phyloP scores from a whole-genome alignment of 805 yeast genomes.

The Candida koratica region DNA sequence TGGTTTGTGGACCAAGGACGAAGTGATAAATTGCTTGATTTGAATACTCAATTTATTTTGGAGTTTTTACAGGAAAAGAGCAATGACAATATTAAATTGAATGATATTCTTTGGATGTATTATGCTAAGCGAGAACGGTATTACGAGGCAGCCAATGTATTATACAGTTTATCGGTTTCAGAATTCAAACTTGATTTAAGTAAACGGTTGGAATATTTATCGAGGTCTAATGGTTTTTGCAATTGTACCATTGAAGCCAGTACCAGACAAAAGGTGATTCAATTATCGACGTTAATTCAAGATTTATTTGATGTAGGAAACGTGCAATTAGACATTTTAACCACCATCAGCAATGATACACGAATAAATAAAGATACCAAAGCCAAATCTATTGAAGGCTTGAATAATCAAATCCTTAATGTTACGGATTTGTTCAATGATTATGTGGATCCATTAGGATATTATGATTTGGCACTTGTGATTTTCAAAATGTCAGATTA shows the following conservation, averaged over 20 bases:
- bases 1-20: conserved; percentile 83
- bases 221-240: conserved; percentile 91
- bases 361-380: conserved; percentile 49
- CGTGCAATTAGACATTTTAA: conserved; percentile 66
- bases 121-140: conserved; percentile 78
- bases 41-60: conserved; percentile 77
- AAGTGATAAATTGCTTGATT: conserved; percentile 70
- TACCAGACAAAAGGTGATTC: conserved; percentile 71
- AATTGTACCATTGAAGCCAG: conserved; percentile 77
- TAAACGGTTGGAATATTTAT: conserved; percentile 79
- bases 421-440: conserved; percentile 80
- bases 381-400: conserved; percentile 45
- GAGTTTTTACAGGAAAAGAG: conserved; percentile 72
- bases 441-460: conserved; percentile 83
- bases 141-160: conserved; percentile 77
- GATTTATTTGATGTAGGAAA: conserved; percentile 84
- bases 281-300: conserved; percentile 62
- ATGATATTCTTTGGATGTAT: conserved; percentile 83
- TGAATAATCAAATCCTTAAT: conserved; percentile 63
- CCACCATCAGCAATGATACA: conserved; percentile 47
- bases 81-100: conserved; percentile 60
- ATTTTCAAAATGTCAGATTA: conserved; percentile 83
- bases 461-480: conserved; percentile 73
- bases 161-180: conserved; percentile 67
- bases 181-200: conserved; percentile 63